Evolutionary conservation across 2,329 filamentous ascomycete species (phyloP), one percentile per base, ranked within the genome.

Genomic region (Scedosporium apiospermum): DNA sequence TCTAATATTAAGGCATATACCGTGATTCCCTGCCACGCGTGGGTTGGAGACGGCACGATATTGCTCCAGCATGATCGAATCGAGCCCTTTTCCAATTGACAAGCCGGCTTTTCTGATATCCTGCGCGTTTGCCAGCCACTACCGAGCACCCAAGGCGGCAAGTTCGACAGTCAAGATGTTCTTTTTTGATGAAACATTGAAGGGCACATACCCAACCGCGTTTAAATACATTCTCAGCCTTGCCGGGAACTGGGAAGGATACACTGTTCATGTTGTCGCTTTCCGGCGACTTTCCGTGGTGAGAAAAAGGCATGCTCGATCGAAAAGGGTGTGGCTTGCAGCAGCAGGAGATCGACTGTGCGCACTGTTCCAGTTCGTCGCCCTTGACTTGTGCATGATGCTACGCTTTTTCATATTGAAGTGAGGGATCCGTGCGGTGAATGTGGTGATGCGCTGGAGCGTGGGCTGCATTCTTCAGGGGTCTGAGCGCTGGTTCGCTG

Each of bases 381-480:
- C 4, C 34, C 5, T 38, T 14, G 34, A 38, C 34, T 38, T 38
- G 34, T 38, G 34, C 34, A 38, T 38, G 34, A 38, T 38, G 34
- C 34, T 38, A 49, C 44, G 9, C 44, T 34, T n/a, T 49, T 18
- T 21, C n/a, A 49, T 49, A 49, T 18, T 49, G 18, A 49, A 16
- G 44, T 18, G 44, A 49, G 23, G 18, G 51, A 55, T 55, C 51
- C 51, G 51, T 55, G 51, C 51, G 51, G 49, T 26, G 21, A 21
- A 6, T 53, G 49, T 2, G 49, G 18, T 26, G 51, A 18, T 23
- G 23, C 51, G 21, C 6, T 38, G 34, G 34, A 38, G 23, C 5
- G 18, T 49, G 51, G 23, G 51, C 51, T 55, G 51, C 51, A 55
- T 55, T 55, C 51, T 55, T 55, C 51, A 55, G 51, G 51, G 51